Evolutionary conservation across 2,329 filamentous ascomycete species (phyloP).

Genomic region (Tolypocladium album): DNA sequence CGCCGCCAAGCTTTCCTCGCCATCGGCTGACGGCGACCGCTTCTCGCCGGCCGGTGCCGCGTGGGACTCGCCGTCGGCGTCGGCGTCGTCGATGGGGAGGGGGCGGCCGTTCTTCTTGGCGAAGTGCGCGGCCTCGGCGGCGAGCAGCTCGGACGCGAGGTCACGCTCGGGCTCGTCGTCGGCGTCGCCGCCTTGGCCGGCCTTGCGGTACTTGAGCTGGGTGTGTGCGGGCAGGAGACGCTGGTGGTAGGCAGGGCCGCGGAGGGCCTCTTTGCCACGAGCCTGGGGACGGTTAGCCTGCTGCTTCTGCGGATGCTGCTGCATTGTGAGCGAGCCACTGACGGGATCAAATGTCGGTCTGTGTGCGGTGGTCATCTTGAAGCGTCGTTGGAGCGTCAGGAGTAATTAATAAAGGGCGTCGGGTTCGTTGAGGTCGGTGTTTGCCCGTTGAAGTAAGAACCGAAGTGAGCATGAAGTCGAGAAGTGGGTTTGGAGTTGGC

Average conservation of each 20-base stretch:
- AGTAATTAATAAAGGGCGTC: not conserved
- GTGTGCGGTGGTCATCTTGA: conserved; percentile 53
- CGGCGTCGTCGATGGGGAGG: conserved; percentile 34
- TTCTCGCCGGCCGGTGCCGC: conserved; percentile 29
- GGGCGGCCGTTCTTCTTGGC: conserved; percentile 61
- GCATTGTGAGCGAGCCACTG: conserved; percentile 16
- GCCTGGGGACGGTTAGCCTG: conserved; percentile 43
- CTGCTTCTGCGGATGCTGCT: conserved; percentile 1
- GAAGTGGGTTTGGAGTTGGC: not conserved
- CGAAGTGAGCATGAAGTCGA: not conserved
- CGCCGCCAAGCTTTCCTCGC: conserved; percentile 60
- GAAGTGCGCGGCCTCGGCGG: conserved; percentile 79
- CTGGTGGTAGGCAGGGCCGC: conserved; percentile 92
- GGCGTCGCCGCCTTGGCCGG: conserved; percentile 80
- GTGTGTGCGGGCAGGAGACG: conserved; percentile 90
- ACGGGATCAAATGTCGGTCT: conserved; percentile 96
- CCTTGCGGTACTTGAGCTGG: conserved; percentile 74
- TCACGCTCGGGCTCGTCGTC: conserved; percentile 61
- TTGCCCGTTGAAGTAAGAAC: not conserved
- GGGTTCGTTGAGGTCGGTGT: not conserved
- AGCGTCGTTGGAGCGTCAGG: not conserved
- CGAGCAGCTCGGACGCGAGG: conserved; percentile 78
- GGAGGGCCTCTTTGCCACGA: conserved; percentile 85
- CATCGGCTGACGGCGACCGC: conserved; percentile 33
- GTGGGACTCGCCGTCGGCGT: conserved; percentile 23